A percentile compares a stretch with the other conserved stretches of the same genome.
phyloP scores from a whole-genome alignment of 371 early-diverging fungal genomes.

The Syncephalastrum contaminatum region DNA sequence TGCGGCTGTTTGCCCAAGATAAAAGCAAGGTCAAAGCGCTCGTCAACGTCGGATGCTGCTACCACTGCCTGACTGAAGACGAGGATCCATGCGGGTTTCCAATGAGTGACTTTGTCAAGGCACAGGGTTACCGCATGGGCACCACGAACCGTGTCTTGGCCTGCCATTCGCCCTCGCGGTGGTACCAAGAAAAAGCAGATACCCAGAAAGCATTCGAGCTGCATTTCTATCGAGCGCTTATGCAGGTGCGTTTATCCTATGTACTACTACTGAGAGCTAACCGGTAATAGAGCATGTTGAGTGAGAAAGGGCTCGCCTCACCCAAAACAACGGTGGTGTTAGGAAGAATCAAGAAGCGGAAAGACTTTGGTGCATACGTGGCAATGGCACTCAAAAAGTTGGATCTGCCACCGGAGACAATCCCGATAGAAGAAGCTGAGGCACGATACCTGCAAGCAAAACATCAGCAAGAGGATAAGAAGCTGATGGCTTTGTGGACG shows the following conservation, averaged over 20 bases:
- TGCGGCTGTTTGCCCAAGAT: conserved; percentile 69
- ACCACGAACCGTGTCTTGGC: conserved; percentile 79
- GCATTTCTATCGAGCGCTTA: conserved; percentile 74
- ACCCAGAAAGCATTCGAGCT: conserved; percentile 64
- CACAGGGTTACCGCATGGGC: conserved; percentile 46
- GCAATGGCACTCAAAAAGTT: conserved; percentile 43
- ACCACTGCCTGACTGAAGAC: conserved; percentile 64
- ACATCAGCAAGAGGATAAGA: conserved; percentile 41
- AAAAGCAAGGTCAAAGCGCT: conserved; percentile 55
- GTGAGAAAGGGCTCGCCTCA: conserved; percentile 50
- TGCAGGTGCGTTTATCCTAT: conserved; percentile 37
- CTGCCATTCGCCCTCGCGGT: conserved; percentile 82
- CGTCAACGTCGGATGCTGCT: conserved; percentile 87
- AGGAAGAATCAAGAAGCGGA: conserved; percentile 62
- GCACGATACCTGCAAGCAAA: conserved; percentile 31
- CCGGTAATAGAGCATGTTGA: conserved; percentile 42
- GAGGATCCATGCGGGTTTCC: conserved; percentile 60
- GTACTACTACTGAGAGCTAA: neutral
- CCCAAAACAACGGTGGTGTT: conserved; percentile 54
- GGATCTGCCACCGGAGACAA: conserved; percentile 39
- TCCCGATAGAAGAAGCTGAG: conserved; percentile 44
- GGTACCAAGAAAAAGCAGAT: conserved; percentile 59
- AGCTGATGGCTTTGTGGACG: conserved; percentile 81
- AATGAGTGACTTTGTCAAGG: conserved; percentile 40
- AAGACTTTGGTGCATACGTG: conserved; percentile 39